phyloP scores from a whole-genome alignment of 768 basidiomycete genomes.

The Tephrocybe rancida region DNA sequence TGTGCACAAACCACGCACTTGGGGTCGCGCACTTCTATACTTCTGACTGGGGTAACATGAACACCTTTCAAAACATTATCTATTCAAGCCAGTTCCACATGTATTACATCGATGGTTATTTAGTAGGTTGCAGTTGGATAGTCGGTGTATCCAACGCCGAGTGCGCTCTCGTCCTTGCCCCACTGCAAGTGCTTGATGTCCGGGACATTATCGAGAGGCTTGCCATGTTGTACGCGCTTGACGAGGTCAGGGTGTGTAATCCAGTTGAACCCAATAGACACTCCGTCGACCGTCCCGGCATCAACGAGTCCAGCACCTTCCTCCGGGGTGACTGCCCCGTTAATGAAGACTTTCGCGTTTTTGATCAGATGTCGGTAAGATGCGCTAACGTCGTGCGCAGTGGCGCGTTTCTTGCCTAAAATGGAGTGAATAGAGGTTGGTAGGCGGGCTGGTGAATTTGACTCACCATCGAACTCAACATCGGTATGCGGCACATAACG shows the following conservation, averaged over 20 bases:
- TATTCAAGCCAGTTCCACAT: too few species aligned
- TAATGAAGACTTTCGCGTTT: slow-evolving; percentile 38
- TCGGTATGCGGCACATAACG: slow-evolving; percentile 28
- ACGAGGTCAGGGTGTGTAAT: slow-evolving; percentile 44
- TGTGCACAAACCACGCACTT: too few species aligned
- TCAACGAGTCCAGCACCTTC: slow-evolving; percentile 39
- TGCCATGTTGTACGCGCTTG: slow-evolving; percentile 35
- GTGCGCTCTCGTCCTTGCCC: slow-evolving; percentile 23
- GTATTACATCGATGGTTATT: too few species aligned
- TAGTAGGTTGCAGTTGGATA: slow-evolving; percentile 32
- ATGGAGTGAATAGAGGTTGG: not conserved
- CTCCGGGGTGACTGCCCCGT: slow-evolving; percentile 34
- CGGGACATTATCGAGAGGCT: slow-evolving; percentile 34
- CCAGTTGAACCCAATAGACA: slow-evolving; percentile 37
- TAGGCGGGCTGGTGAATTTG: too few species aligned
- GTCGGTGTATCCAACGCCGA: slow-evolving; percentile 36
- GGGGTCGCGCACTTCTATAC: too few species aligned
- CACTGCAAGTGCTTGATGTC: slow-evolving; percentile 30
- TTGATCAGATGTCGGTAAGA: slow-evolving; percentile 37
- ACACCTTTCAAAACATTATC: too few species aligned
- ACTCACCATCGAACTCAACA: slow-evolving; percentile 32
- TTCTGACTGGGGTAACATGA: too few species aligned
- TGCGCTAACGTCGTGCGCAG: slow-evolving; percentile 39
- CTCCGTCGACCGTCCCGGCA: slow-evolving; percentile 35
- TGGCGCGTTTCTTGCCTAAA: slow-evolving; percentile 36